phyloP scores from a whole-genome alignment of 257 asterid genomes.

The Vinca minor region DNA sequence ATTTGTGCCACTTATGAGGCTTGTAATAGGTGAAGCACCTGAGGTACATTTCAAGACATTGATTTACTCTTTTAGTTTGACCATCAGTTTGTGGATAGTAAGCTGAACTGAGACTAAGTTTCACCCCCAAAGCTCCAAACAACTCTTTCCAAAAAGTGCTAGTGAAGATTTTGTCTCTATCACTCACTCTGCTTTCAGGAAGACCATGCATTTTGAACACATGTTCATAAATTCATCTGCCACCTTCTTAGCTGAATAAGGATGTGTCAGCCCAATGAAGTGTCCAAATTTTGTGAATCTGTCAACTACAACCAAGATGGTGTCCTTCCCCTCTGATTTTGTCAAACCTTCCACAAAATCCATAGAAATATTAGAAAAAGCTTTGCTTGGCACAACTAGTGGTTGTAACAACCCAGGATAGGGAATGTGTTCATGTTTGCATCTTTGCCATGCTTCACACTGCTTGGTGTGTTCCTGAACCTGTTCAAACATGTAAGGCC shows the following conservation, averaged over 20 bases:
- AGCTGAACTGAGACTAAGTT: not conserved
- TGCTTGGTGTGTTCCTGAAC: not conserved
- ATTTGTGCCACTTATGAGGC: not conserved
- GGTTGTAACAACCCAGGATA: slow-evolving; percentile 5
- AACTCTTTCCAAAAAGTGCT: too few relatives aligned
- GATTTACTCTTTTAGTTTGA: not conserved
- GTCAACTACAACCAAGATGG: not conserved
- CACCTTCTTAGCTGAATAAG: not conserved
- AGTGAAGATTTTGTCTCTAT: slow-evolving; percentile 4
- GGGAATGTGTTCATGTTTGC: not conserved
- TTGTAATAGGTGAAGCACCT: not conserved
- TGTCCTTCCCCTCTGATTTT: not conserved
- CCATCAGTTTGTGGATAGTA: slow-evolving; percentile 3
- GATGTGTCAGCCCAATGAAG: not conserved
- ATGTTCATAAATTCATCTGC: not conserved
- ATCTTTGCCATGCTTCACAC: not conserved
- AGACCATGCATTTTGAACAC: not conserved
- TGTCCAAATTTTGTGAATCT: not conserved
- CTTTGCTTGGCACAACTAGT: not conserved
- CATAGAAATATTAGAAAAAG: not conserved
- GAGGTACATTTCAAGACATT: not conserved
- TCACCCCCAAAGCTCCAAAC: not conserved
- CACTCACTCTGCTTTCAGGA: not conserved
- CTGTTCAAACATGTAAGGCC: not conserved
- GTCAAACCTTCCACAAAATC: not conserved